Evolutionary conservation across 768 basidiomycete species (phyloP), one percentile per base, ranked within the genome.

Genomic region (Agrocybe chaxingu): DNA sequence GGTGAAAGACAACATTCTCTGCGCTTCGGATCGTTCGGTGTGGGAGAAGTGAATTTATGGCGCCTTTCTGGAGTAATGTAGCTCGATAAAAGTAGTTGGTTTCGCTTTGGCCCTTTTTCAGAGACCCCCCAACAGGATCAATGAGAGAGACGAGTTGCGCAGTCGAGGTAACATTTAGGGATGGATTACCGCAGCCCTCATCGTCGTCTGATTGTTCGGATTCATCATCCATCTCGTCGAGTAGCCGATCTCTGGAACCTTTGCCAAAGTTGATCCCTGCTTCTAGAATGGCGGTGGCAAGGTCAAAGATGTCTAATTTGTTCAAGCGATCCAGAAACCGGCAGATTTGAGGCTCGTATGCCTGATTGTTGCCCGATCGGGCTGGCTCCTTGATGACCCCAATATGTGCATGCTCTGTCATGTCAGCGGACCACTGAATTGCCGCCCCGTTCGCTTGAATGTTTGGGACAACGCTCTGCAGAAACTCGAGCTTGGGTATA

Each of bases 401-500:
- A 47, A 69, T 69, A 37, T 72, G 64, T 1, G 65, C 52, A 30
- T 61, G 57, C 48, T 75, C 66, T 10, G 65, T 70, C 9, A 61
- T 51, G 53, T 75, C 66, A 0, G 66, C 64, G 38, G 69, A 66
- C 62, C 64, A 70, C 43, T 76, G 68, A 4, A 62, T 58, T 2
- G 66, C 46, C 4, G 56, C 60, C 0, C 73, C 75, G 44, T 63
- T 65, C 1, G 30, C 34, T 3, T 42, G 42, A n/a, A 68, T 68
- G 45, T 60, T 69, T 0, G 45, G 16, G 2, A 51, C 38, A 6
- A 74, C 61, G 33, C 63, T 68, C 13, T 72, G 70, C 16, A 73
- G 53, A 11, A 70, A 55, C 45, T 73, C 70, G 7, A 75, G 65
- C 53, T 79, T 79, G 1, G 70, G 73, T 35, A 78, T 76, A 11